Conservation (phyloP, 805 yeast species). For the Diddensiella santjacobensis region DNA sequence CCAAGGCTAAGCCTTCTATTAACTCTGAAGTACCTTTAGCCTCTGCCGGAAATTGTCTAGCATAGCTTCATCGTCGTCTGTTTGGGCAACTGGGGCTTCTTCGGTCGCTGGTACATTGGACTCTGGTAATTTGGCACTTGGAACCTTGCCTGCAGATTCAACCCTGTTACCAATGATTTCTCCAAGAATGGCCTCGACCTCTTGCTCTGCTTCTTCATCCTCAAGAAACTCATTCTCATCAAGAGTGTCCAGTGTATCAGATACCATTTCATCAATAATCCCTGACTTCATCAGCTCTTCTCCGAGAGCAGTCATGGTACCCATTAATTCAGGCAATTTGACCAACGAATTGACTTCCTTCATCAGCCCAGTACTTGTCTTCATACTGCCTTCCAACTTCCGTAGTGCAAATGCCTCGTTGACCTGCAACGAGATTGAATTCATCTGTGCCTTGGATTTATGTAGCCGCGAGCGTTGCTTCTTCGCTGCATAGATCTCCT, state of each 20-base stretch:
- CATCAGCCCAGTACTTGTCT: slow-evolving; percentile 76
- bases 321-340: slow-evolving; percentile 70
- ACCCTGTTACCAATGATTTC: slow-evolving; percentile 37
- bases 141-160: slow-evolving; percentile 53
- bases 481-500: slow-evolving; percentile 69
- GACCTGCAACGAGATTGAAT: slow-evolving; percentile 81
- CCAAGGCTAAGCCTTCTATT: no score
- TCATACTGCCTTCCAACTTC: slow-evolving; percentile 77
- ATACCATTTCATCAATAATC: slow-evolving; percentile 91
- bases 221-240: slow-evolving; percentile 56
- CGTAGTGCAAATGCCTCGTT: slow-evolving; percentile 88
- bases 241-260: slow-evolving; percentile 73
- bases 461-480: slow-evolving; percentile 72
- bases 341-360: slow-evolving; percentile 79
- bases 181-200: slow-evolving; percentile 36
- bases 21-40: slow-evolving; percentile 74
- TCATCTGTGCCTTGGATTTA: slow-evolving; percentile 79
- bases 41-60: slow-evolving; percentile 86
- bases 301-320: slow-evolving; percentile 80
- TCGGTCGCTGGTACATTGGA: slow-evolving; percentile 24
- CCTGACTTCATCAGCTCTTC: slow-evolving; percentile 68
- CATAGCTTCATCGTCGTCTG: slow-evolving; percentile 68
- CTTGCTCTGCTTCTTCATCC: slow-evolving; percentile 37
- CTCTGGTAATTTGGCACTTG: slow-evolving; percentile 10
- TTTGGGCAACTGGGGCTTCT: slow-evolving; percentile 37